Conservation (phyloP, 148 eudicot species). For the Amaranthus hypochondriacus region DNA sequence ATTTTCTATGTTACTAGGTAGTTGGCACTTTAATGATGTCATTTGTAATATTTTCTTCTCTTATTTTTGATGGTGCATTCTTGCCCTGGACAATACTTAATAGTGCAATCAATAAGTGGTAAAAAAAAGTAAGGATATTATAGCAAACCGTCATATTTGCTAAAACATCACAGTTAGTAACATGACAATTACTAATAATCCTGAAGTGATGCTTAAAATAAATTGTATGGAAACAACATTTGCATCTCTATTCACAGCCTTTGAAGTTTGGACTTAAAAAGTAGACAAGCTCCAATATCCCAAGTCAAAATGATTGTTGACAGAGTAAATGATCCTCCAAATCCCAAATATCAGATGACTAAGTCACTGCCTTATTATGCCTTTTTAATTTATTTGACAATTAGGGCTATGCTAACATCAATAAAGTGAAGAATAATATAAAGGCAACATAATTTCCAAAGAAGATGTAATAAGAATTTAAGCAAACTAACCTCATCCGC, state of each 20-base stretch:
- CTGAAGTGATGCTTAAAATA: not conserved
- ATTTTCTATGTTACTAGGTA: too few species aligned
- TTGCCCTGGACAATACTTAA: not conserved
- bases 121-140: not conserved
- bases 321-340: not conserved
- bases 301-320: not conserved
- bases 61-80: not conserved
- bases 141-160: not conserved
- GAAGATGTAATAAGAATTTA: not conserved
- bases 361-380: not conserved
- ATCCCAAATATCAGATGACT: not conserved
- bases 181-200: not conserved
- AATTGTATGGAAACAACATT: not conserved
- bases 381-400: not conserved
- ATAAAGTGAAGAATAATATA: not conserved
- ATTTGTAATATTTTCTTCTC: too few species aligned
- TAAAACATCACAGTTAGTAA: not conserved
- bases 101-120: too few species aligned
- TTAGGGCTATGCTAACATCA: not conserved
- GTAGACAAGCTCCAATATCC: not conserved
- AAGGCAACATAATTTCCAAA: not conserved
- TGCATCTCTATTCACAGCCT: not conserved
- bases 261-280: not conserved
- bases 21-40: too few species aligned
- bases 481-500: constrained; percentile 58